Percentiles rank a stretch among this genome's conserved stretches.
Evolutionary conservation across 2,329 filamentous ascomycete species (phyloP).

Genomic region (Triangularia setosa): DNA sequence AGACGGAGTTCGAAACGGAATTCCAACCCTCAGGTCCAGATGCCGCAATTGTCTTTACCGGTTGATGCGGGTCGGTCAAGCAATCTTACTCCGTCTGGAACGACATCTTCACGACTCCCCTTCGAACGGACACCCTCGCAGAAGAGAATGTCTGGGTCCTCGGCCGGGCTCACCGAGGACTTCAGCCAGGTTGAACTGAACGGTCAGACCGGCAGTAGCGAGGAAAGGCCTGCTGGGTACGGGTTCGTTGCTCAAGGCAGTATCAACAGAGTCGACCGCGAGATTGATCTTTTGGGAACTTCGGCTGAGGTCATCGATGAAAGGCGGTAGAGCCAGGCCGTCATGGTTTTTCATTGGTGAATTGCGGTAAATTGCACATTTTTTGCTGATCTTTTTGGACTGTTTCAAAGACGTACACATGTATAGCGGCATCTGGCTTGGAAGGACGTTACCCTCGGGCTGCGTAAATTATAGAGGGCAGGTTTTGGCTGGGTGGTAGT

Average conservation of each 20-base stretch:
- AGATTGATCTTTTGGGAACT: conserved; percentile 47
- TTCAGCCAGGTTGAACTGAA: conserved; percentile 40
- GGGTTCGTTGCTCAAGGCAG: conserved; percentile 57
- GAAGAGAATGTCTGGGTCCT: conserved; percentile 49
- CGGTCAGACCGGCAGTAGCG: conserved; percentile 30
- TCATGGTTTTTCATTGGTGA: background rate
- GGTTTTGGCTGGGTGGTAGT: background rate
- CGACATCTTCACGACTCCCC: conserved; percentile 43
- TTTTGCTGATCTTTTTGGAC: background rate
- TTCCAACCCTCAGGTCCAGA: conserved; percentile 40
- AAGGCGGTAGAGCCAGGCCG: conserved; percentile 10
- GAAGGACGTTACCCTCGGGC: background rate
- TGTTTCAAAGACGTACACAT: background rate
- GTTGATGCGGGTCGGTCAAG: conserved; percentile 5
- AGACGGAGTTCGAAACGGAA: conserved; percentile 69
- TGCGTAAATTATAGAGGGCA: background rate
- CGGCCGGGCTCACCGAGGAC: conserved; percentile 45
- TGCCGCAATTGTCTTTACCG: conserved; percentile 14
- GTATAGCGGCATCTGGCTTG: background rate
- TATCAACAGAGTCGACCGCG: conserved; percentile 52
- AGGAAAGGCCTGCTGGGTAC: conserved; percentile 51
- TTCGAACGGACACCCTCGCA: conserved; percentile 56
- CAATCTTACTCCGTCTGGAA: conserved; percentile 25
- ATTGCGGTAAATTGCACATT: background rate
- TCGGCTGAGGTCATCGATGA: conserved; percentile 55